These are phyloP conservation scores for Russula virescens DNA, from an alignment of 768 basidiomycete species.

Conservation along the genomic window DNA sequence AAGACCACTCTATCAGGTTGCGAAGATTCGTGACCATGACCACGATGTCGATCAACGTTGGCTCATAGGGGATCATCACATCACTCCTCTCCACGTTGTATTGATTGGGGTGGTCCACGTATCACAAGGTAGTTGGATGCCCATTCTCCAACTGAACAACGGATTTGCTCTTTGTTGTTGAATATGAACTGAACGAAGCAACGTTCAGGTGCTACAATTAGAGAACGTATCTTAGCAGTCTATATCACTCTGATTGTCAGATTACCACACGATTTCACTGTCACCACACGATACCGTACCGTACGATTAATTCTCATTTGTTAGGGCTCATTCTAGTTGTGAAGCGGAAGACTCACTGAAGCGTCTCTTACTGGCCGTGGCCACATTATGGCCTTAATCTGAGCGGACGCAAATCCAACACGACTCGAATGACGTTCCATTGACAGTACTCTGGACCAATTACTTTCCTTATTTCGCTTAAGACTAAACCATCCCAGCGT, in stretches of 20 bases:
- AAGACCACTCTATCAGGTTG: neutral
- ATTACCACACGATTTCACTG: neutral
- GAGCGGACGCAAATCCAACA: no score
- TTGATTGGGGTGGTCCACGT: slow-evolving; percentile 12
- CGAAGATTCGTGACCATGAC: neutral
- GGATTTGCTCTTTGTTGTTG: neutral
- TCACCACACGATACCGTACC: neutral
- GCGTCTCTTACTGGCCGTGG: no score
- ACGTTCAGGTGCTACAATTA: neutral
- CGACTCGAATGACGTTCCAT: no score
- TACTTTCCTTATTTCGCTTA: no score
- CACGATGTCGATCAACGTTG: neutral
- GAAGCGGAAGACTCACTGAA: neutral
- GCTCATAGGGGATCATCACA: neutral
- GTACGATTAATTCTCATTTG: neutral
- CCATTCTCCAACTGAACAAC: slow-evolving; percentile 10
- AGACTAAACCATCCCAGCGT: no score
- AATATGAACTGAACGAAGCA: neutral
- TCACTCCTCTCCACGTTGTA: neutral
- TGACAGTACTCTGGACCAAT: no score
- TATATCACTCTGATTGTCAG: neutral
- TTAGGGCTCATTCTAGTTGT: neutral
- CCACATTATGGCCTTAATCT: no score
- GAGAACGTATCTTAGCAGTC: neutral
- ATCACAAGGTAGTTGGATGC: slow-evolving; percentile 20